Evolutionary conservation across 352 stramenopile genomes (phyloP), one percentile per base, ranked within the genome.

Genomic region (Globisporangium orthogonon): DNA sequence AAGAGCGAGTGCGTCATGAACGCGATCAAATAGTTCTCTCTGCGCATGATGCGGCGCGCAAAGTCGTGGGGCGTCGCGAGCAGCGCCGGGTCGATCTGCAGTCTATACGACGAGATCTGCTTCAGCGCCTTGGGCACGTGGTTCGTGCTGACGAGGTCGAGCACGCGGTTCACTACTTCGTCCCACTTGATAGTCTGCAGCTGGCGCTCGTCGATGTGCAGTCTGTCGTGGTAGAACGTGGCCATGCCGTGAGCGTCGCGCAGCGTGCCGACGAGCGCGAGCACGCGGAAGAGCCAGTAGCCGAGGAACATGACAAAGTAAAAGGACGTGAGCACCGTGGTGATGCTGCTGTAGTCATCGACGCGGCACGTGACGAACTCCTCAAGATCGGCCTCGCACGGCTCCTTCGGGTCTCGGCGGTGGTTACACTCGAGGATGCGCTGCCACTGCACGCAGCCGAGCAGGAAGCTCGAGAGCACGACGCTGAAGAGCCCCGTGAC

Each of bases 11-110:
- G 78, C 73, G 98, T 98, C 76, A 99, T 97, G 63, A 98, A 95
- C 11, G 94, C 95, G 57, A 99, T 97, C 17, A 99, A 67, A 69
- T 98, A 99, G 73, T 99, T 99, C 54, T 99, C 96, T 46, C 96
- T 91, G 4, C 97, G 86, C 86, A 99, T 97, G 69, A 99, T 99
- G 49, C 97, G 90, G 56, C 92, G 77, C 1, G 96, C 94, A 60
- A 99, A 89, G 61, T 97, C 86, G 30, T 97, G 88, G 7, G 88
- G 73, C 31, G 81, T 88, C 33, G 73, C 71, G 15, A 94, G 60
- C 47, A 96, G 65, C 45, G 71, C 60, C 49, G 91, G 86, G 29
- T 94, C 73, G 52, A 95, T 79, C 50, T 94, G 85, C 29, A 97
- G 70, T 50, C 74, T 75, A 63, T 97, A 89, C 5, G 73, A 81